Base-by-base conservation (phyloP, 148 eudicot genomes). In the Amaranthus cruentus region DNA sequence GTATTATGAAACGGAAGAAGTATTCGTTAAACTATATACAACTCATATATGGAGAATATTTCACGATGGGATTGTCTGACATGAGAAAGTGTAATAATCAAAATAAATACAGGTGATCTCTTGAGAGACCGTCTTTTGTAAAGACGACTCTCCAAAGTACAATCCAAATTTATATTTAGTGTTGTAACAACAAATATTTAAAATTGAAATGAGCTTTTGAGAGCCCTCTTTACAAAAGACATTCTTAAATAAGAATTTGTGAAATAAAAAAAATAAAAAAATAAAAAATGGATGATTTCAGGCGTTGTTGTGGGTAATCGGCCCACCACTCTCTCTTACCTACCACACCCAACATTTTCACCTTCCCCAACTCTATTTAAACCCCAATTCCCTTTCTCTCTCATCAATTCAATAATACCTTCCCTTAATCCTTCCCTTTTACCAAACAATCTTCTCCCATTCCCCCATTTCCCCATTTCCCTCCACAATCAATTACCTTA, bases 321-420 rank as follows among this genome's bases (percentile, higher is more conserved):
- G 81, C 85, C 80, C 85, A 83, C 85, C 85, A 69, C 80, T 76
- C 66, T 73, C 80, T 28, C 73, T 76, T 65, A 83, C 85, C 85
- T 79, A 83, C 85, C 85, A 83, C 85, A 70, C 79, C 79, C 82
- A 80, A 75, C 76, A 64, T 64, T 62, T 50, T 50, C 68, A 61
- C n/a, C 63, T 28, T 28, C 38, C 73, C 66, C 74, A 53, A 13
- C 70, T 74, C 81, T 78, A 78, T 82, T 71, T 82, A 82, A 57
- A 78, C 54, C 76, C 79, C 68, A 55, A 66, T n/a, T 18, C 56
- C 21, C 67, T 43, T 38, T 47, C 28, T 72, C 65, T 75, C 80
- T 66, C 73, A 76, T 9, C 55, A 68, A 66, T 54, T 8, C 57
- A 59, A 65, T 42, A 55, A 11, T 42, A 15, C 68, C 6, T 28